Conservation (phyloP, 208 protist genomes). For the Wallacemonas collosoma region DNA sequence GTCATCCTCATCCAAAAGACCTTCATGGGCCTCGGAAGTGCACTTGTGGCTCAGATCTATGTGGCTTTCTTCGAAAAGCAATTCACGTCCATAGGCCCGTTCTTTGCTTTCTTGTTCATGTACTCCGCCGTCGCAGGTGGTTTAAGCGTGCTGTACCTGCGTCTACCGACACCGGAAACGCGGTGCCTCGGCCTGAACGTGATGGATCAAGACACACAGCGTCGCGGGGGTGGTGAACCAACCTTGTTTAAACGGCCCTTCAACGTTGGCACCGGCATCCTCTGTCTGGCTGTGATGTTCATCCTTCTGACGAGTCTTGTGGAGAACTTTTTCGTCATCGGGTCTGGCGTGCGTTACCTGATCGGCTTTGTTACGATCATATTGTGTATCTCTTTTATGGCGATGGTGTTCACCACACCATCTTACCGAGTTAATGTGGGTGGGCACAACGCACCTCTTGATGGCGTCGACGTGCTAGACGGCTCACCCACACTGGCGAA, state of each 20-base stretch:
- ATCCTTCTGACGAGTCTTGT: constrained; percentile 53
- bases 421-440: constrained; percentile 58
- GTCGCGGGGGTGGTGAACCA: constrained; percentile 57
- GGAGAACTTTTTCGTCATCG: constrained; percentile 50
- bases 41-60: constrained; percentile 75
- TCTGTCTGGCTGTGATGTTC: constrained; percentile 47
- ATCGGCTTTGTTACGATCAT: constrained; percentile 55
- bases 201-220: constrained; percentile 39
- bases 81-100: constrained; percentile 45
- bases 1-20: constrained; percentile 88
- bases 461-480: background rate
- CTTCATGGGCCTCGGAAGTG: constrained; percentile 85
- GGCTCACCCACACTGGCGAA: background rate
- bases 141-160: constrained; percentile 53
- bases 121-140: constrained; percentile 59
- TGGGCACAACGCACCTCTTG: constrained; percentile 22
- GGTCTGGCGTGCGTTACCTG: constrained; percentile 22
- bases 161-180: constrained; percentile 47
- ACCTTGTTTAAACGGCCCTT: constrained; percentile 63
- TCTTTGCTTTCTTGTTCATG: constrained; percentile 64
- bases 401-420: constrained; percentile 71
- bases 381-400: constrained; percentile 49
- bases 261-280: constrained; percentile 56
- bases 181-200: constrained; percentile 73
- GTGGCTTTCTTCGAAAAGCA: constrained; percentile 66